phyloP scores from a whole-genome alignment of 2,329 filamentous ascomycete species.

The Claviceps sp. region DNA sequence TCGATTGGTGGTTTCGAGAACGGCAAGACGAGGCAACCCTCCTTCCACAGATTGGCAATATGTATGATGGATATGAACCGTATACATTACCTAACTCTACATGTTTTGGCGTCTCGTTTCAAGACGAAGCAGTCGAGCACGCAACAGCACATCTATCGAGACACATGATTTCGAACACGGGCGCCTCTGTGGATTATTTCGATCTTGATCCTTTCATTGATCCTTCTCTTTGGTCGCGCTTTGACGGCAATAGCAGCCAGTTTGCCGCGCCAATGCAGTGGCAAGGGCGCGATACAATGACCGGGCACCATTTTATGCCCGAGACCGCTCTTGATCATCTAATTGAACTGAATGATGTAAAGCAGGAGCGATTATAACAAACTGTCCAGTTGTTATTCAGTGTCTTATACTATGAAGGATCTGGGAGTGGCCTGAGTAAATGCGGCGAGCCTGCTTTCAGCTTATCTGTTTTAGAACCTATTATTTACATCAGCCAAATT shows the following conservation, averaged over 20 bases:
- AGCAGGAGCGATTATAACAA: not conserved
- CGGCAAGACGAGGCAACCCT: not conserved
- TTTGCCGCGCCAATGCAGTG: not conserved
- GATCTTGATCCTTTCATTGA: constrained; percentile 4
- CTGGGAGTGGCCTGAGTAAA: too few relatives aligned
- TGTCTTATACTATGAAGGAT: too few relatives aligned
- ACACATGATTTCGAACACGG: not conserved
- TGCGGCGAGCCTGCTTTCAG: too few relatives aligned
- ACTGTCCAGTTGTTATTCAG: too few relatives aligned
- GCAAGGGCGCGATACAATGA: not conserved
- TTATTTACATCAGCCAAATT: too few relatives aligned
- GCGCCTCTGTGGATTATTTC: not conserved
- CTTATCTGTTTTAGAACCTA: too few relatives aligned
- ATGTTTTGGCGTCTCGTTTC: not conserved
- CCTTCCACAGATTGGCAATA: not conserved
- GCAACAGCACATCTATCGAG: not conserved
- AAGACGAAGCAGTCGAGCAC: not conserved
- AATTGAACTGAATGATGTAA: not conserved
- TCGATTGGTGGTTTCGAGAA: constrained; percentile 1
- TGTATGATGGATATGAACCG: not conserved
- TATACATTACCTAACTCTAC: not conserved
- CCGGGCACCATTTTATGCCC: not conserved
- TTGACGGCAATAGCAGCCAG: not conserved
- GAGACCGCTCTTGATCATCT: not conserved
- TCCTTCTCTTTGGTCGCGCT: constrained; percentile 3